Base-by-base conservation (phyloP, 139 green algal species). In the Chlamydomonas incerta region DNA sequence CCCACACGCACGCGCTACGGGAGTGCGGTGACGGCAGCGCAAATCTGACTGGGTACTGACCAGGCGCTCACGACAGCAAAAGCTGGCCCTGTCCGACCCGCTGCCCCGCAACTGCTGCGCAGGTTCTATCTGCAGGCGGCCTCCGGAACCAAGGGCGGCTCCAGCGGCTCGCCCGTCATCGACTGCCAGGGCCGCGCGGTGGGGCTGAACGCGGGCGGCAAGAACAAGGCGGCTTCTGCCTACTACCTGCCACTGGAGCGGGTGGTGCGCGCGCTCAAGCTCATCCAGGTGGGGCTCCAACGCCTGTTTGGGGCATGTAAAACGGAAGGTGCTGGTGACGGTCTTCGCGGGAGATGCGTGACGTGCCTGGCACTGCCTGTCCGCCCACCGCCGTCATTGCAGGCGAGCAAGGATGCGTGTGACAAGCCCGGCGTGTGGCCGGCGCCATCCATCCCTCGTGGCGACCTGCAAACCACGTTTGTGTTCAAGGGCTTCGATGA, bases 401-500 rank as follows among this genome's bases (percentile, higher is more conserved):
- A 90, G 60, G 67, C 83, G 6, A 72, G 26, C 72, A 86, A 84
- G 37, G 79, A 86, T 20, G 47, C 80, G 24, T 67, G 73, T 46
- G 47, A n/a, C 33, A 31, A 80, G 34, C 66, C 50, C 34, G 6
- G 63, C 47, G 75, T 29, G n/a, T 95, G 92, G 92, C 79, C 47
- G 14, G 87, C 87, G 0, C 71, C 90, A 0, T 34, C 57, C 46
- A 92, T 98, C 17, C 91, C 93, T 0, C 77, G 95, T 0, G 95
- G 94, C 83, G 92, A 95, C 79, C 75, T 94, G 50, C 92, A 97
- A 86, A 93, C 92, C 35, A 97, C 93, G 2, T 98, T 98, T 68
- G 26, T 94, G 34, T 98, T 98, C 92, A 97, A 96, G 74, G 96
- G 96, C 6, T 99, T 98, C 89, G 96, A 99, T 65, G 96, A 99